phyloP scores from a whole-genome alignment of 192 early-diverging fungal genomes.

The Spinellus fusiger region DNA sequence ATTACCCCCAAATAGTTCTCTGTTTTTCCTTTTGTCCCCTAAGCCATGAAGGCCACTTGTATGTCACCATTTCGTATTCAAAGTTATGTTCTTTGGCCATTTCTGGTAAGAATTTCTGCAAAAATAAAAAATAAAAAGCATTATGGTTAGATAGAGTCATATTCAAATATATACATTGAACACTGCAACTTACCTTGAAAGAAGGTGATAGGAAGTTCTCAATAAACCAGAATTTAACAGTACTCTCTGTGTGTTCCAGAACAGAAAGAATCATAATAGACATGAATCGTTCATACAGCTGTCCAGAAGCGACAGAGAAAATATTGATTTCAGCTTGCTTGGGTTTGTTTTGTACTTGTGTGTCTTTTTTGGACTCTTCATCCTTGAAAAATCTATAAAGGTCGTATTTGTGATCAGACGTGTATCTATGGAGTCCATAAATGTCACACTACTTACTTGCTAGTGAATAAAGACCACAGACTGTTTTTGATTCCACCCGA shows the following conservation, averaged over 20 bases:
- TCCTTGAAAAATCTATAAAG: too few species aligned
- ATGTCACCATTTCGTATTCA: conserved; percentile 94
- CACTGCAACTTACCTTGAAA: conserved; percentile 63
- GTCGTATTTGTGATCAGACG: too few species aligned
- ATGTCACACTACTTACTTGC: conserved; percentile 35
- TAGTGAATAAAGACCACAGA: conserved; percentile 55
- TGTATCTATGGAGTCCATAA: conserved; percentile 28
- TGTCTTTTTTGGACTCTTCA: neutral
- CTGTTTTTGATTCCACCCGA: conserved; percentile 31
- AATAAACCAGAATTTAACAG: conserved; percentile 98
- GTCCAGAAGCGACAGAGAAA: conserved; percentile 97
- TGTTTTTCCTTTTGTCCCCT: conserved; percentile 90
- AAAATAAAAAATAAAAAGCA: conserved; percentile 11
- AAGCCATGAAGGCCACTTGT: conserved; percentile 98
- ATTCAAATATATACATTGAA: neutral
- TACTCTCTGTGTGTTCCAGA: conserved; percentile 76
- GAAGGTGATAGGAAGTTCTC: conserved; percentile 95
- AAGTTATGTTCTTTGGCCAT: conserved; percentile 84
- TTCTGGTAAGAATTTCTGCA: conserved; percentile 78
- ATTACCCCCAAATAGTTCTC: conserved; percentile 89
- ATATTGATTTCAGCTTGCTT: conserved; percentile 76
- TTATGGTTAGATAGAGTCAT: neutral
- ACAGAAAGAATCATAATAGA: conserved; percentile 96
- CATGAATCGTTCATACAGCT: conserved; percentile 96
- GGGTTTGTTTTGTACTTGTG: conserved; percentile 15